Evolutionary conservation across 2,329 filamentous ascomycete species (phyloP).

Genomic region (Claviceps arundinis): DNA sequence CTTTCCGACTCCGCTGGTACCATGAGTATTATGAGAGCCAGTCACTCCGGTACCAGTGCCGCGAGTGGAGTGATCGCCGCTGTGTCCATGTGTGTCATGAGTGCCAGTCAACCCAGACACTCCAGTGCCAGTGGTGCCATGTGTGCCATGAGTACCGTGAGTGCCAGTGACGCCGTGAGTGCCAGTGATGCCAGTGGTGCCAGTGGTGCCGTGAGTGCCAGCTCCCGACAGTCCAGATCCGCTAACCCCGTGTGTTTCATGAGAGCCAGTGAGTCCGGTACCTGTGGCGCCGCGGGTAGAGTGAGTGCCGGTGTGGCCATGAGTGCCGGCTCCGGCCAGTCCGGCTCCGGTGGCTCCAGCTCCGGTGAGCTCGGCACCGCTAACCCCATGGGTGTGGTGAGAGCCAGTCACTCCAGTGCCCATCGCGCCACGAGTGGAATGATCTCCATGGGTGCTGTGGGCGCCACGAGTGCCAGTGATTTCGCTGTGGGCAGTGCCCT

Average conservation of each 20-base stretch:
- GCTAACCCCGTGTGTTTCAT: conserved; percentile 18
- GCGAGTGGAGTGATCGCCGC: conserved; percentile 26
- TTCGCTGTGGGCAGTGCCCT: conserved; percentile 8
- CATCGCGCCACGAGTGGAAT: conserved; percentile 9
- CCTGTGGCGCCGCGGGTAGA: neutral
- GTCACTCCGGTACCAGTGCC: neutral
- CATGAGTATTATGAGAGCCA: neutral
- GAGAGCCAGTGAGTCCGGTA: conserved; percentile 6
- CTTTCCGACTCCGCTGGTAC: neutral
- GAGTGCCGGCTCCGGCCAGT: conserved; percentile 6
- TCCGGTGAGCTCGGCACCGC: too few relatives aligned
- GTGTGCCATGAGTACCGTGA: conserved; percentile 3
- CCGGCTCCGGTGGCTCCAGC: too few relatives aligned
- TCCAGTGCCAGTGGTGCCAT: conserved; percentile 7
- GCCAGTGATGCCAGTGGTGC: neutral
- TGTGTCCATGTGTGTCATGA: conserved; percentile 4
- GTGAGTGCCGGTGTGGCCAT: conserved; percentile 26
- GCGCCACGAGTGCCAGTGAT: conserved; percentile 3
- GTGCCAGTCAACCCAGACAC: neutral
- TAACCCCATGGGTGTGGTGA: too few relatives aligned
- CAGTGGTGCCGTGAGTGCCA: conserved; percentile 3
- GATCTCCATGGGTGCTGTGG: conserved; percentile 6
- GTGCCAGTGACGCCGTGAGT: neutral
- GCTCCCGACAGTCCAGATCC: neutral
- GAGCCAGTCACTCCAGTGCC: too few relatives aligned